phyloP scores from a whole-genome alignment of 352 stramenopile genomes.

The Phytophthora parvispora region DNA sequence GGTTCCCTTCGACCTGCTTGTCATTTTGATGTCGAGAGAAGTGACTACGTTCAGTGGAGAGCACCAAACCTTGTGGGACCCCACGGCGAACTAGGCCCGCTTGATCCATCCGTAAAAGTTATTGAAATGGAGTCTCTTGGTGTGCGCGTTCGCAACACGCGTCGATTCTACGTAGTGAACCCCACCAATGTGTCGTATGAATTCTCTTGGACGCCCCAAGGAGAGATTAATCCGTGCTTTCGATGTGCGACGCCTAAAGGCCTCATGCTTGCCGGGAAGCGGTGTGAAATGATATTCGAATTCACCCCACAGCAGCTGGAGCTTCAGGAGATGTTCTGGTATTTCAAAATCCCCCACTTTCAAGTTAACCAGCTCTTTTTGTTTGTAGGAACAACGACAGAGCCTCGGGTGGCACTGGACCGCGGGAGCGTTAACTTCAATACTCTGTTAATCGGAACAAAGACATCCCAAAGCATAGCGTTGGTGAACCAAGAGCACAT shows the following conservation, averaged over 20 bases:
- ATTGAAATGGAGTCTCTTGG: conserved; percentile 95
- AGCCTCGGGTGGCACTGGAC: conserved; percentile 92
- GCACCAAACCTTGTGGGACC: conserved; percentile 80
- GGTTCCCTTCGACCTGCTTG: conserved; percentile 90
- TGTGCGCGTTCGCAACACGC: conserved; percentile 92
- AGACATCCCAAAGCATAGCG: conserved; percentile 88
- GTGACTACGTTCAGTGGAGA: conserved; percentile 89
- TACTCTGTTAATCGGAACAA: conserved; percentile 91
- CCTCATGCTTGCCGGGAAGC: conserved; percentile 93
- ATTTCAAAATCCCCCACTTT: conserved; percentile 92
- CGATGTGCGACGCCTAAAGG: conserved; percentile 92
- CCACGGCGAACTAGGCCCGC: conserved; percentile 77
- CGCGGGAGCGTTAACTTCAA: conserved; percentile 94
- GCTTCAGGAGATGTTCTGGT: conserved; percentile 94
- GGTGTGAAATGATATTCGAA: conserved; percentile 97
- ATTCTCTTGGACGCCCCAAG: conserved; percentile 92
- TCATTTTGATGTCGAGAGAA: conserved; percentile 94
- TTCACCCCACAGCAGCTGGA: conserved; percentile 93
- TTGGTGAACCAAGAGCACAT: conserved; percentile 95
- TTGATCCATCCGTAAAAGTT: conserved; percentile 91
- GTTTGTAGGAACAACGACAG: conserved; percentile 92
- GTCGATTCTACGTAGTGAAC: conserved; percentile 95
- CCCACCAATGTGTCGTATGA: conserved; percentile 95
- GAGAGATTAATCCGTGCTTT: conserved; percentile 84
- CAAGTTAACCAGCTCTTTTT: conserved; percentile 93